Evolutionary conservation across 2,329 filamentous ascomycete genomes (phyloP).

Genomic region (Botrytis elliptica): DNA sequence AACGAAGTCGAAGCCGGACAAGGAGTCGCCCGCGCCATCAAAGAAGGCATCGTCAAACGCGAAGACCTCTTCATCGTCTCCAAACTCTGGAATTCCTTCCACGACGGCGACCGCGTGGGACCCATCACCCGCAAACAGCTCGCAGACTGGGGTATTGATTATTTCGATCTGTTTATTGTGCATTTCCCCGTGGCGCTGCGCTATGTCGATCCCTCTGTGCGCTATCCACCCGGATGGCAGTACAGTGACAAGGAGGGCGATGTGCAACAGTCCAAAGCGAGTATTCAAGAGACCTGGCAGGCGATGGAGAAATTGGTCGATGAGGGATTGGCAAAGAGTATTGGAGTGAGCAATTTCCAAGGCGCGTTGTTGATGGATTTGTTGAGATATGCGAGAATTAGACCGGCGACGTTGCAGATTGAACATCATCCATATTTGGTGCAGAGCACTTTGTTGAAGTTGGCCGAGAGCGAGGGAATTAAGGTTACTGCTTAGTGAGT

Average conservation of each 20-base stretch:
- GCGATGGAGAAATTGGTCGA: slow-evolving; percentile 76
- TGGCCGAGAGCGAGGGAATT: slow-evolving; percentile 69
- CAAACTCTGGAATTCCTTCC: slow-evolving; percentile 93
- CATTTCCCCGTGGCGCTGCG: slow-evolving; percentile 87
- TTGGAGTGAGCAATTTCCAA: slow-evolving; percentile 84
- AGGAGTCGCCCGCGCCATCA: slow-evolving; percentile 75
- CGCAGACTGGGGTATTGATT: slow-evolving; percentile 79
- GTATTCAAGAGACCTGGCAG: slow-evolving; percentile 78
- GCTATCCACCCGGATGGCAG: slow-evolving; percentile 79
- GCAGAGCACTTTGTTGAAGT: slow-evolving; percentile 67
- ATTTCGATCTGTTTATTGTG: slow-evolving; percentile 86
- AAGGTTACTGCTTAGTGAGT: slow-evolving; percentile 69
- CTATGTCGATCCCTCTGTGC: slow-evolving; percentile 76
- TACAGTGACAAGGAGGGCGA: slow-evolving; percentile 59
- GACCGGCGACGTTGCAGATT: slow-evolving; percentile 77
- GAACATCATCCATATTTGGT: slow-evolving; percentile 89
- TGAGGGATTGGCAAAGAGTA: slow-evolving; percentile 65
- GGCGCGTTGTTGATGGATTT: slow-evolving; percentile 75
- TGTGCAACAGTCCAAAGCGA: slow-evolving; percentile 64
- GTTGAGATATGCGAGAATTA: slow-evolving; percentile 72
- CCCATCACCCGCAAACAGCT: slow-evolving; percentile 75
- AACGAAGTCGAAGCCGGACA: slow-evolving; percentile 78
- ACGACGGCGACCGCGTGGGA: slow-evolving; percentile 74
- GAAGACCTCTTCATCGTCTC: slow-evolving; percentile 89
- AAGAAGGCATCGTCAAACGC: slow-evolving; percentile 77